phyloP scores from a whole-genome alignment of 2,329 filamentous ascomycete species.

The Aspergillus uvarum region DNA sequence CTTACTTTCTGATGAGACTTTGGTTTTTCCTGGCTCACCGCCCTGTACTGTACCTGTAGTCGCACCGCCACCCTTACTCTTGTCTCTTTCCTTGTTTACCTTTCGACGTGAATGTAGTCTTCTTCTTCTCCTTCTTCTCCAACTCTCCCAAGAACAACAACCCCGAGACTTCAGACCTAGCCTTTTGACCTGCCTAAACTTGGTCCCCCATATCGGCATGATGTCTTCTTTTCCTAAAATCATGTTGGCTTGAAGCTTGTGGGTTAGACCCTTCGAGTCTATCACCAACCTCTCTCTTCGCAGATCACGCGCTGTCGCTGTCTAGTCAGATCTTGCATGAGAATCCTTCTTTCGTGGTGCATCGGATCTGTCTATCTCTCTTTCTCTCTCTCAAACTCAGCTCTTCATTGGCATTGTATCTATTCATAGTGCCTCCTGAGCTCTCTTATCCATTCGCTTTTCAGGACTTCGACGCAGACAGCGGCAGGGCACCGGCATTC shows the following conservation, averaged over 20 bases:
- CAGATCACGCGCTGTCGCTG: neutral
- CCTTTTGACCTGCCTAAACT: neutral
- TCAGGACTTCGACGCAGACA: neutral
- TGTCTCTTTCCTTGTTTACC: conserved; percentile 7
- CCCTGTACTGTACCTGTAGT: conserved; percentile 9
- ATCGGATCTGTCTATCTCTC: neutral
- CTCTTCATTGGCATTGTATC: neutral
- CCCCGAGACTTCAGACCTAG: neutral
- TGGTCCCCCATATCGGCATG: neutral
- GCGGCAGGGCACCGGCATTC: neutral
- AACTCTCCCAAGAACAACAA: neutral
- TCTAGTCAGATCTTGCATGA: neutral
- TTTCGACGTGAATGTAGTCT: neutral
- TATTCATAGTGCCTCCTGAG: conserved; percentile 2
- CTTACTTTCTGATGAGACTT: conserved; percentile 1
- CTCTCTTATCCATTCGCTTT: conserved; percentile 10
- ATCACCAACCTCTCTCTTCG: conserved; percentile 5
- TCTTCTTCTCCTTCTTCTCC: neutral
- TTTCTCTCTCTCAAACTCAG: neutral
- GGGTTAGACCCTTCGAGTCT: conserved; percentile 17
- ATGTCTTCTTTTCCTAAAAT: conserved; percentile 11
- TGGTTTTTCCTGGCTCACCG: conserved; percentile 15
- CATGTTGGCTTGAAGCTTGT: conserved; percentile 9
- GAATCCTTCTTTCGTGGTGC: neutral
- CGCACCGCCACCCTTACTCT: conserved; percentile 3